Base-by-base conservation (phyloP, 2,329 filamentous ascomycete genomes). In the Arthrobotrys megalospora region DNA sequence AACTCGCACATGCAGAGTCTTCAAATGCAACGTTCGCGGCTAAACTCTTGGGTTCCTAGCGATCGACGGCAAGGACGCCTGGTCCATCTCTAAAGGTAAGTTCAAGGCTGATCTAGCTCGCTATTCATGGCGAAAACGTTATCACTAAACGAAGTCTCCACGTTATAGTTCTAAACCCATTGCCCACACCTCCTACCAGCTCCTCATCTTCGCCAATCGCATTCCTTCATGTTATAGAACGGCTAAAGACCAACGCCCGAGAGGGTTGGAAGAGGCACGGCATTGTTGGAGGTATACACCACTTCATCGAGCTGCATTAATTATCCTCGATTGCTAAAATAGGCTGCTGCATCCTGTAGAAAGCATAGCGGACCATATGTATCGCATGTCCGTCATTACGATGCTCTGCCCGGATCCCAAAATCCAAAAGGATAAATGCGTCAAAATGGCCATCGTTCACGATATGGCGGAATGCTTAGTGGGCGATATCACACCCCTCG, bases 301-400 rank as follows among this genome's bases (percentile, higher is more conserved):
- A n/a, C 14, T 36, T 34, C 21, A 24, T 12, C 6, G 5, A 19
- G 12, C n/a, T 16, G 11, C 5, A 24, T 24, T 38, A 11, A 32
- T 3, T 24, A 24, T 48, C 7, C 7, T 21, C n/a, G 2, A 12
- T 38, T 65, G 24, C 52, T 66, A 34, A 64, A 24, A 10, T 43
- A 1, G 28, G 10, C 14, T 14, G 24, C 21, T 11, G 32, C n/a
- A 21, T 55, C 12, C 3, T 50, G 6, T 21, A 81, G 96, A 99
- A 85, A 97, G 93, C 1, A 97, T 99, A 83, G 89, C 93, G 67
- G 96, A 99, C 86, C 96, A 99, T 88, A 99, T 99, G 96, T 99
- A 98, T 86, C 94, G 96, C 85, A 99, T 99, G 96, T 93, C 94
- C 62, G 89, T 99, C 81, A 93, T 99, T 84, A 94, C 93, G 80